These are phyloP conservation scores for Leccinum fallax DNA, from an alignment of 1,284 basidiomycete species.

Conservation along the genomic window DNA sequence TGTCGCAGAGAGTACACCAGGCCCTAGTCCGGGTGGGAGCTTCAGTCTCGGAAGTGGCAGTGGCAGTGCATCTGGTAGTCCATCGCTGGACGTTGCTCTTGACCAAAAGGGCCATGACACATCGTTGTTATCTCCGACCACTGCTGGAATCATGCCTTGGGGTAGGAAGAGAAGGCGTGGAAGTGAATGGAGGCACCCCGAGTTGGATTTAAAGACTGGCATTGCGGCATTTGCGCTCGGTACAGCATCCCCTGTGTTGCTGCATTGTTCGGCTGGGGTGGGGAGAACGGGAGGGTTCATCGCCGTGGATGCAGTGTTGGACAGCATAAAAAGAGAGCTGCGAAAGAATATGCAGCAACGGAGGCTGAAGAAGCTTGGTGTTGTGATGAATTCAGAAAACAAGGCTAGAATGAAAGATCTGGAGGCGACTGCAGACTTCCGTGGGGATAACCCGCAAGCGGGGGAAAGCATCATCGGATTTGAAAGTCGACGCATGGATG, in stretches of 20 bases:
- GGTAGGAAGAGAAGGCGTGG: conserved; percentile 25
- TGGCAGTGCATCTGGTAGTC: conserved; percentile 17
- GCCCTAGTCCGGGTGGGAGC: conserved; percentile 38
- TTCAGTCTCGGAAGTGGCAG: conserved; percentile 23
- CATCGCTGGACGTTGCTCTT: conserved; percentile 18
- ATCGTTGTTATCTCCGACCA: conserved; percentile 19
- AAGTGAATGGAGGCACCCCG: conserved; percentile 33
- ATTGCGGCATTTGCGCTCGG: conserved; percentile 51
- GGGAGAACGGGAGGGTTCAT: conserved; percentile 93
- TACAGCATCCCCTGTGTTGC: conserved; percentile 54
- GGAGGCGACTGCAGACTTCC: conserved; percentile 3
- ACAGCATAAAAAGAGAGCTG: conserved; percentile 72
- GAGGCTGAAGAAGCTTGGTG: conserved; percentile 5
- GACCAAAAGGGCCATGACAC: conserved; percentile 9
- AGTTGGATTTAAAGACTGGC: conserved; percentile 51
- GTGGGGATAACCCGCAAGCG: conserved; percentile 10
- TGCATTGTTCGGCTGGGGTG: conserved; percentile 90
- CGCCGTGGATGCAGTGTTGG: conserved; percentile 83
- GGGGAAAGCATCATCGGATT: conserved; percentile 2
- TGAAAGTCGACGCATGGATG: conserved; percentile 28
- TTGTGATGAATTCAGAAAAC: background rate
- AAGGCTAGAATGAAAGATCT: background rate
- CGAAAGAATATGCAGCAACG: conserved; percentile 33
- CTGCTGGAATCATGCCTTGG: conserved; percentile 9
- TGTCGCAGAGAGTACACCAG: conserved; percentile 43